Evolutionary conservation across 495 filamentous ascomycete genomes (phyloP).

Genomic region (Talaromyces proteolyticus): DNA sequence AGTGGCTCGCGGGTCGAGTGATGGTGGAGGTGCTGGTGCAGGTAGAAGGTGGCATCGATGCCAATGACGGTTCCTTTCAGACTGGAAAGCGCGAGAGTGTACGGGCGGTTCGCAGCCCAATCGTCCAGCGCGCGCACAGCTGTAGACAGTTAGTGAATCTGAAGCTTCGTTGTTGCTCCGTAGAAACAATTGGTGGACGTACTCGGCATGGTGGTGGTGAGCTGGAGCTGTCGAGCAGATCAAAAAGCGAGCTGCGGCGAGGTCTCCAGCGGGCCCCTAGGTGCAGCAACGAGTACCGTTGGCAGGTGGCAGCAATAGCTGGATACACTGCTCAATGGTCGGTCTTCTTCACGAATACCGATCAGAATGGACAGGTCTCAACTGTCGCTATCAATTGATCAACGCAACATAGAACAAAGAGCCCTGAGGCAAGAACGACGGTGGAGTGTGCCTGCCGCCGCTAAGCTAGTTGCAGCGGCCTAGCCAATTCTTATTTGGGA

Average conservation of each 20-base stretch:
- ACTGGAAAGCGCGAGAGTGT: conserved; percentile 51
- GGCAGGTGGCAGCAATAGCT: background rate
- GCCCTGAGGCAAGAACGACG: background rate
- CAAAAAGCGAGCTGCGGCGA: conserved; percentile 2
- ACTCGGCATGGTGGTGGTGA: conserved; percentile 35
- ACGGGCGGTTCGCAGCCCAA: conserved; percentile 46
- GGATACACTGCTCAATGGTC: no score
- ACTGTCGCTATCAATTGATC: no score
- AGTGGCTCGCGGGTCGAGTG: conserved; percentile 73
- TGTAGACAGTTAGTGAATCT: background rate
- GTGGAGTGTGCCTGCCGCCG: background rate
- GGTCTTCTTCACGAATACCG: no score
- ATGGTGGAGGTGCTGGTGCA: conserved; percentile 65
- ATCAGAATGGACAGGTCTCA: no score
- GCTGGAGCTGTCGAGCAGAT: conserved; percentile 13
- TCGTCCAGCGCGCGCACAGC: conserved; percentile 52
- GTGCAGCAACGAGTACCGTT: background rate
- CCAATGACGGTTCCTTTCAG: conserved; percentile 69
- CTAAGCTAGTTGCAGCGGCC: no score
- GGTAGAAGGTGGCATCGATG: conserved; percentile 87
- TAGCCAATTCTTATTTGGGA: no score
- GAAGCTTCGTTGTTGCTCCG: background rate
- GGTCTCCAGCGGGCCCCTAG: background rate
- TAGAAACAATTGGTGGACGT: conserved; percentile 8
- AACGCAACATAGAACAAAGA: no score